A percentile compares a stretch with the other conserved stretches of the same genome.
These are phyloP conservation scores for Alectoria sarmentosa DNA, from an alignment of 495 filamentous ascomycete genomes.

Conservation along the genomic window DNA sequence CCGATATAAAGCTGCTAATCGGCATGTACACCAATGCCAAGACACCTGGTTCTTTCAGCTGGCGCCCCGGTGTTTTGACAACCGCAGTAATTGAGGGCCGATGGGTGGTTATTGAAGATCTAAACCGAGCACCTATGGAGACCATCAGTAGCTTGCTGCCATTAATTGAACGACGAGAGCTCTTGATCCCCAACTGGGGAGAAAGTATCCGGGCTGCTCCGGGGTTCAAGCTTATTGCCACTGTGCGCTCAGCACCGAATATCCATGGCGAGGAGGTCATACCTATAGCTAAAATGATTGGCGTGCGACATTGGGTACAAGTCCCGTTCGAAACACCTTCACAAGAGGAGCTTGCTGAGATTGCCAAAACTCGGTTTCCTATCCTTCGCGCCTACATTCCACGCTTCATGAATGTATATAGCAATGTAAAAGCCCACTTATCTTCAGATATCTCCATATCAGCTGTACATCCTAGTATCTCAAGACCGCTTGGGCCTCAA, in stretches of 20 bases:
- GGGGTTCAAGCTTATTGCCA: constrained; percentile 86
- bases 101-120: constrained; percentile 95
- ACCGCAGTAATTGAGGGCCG: constrained; percentile 88
- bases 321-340: constrained; percentile 60
- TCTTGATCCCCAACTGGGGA: constrained; percentile 78
- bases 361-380: constrained; percentile 62
- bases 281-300: constrained; percentile 55
- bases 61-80: constrained; percentile 90
- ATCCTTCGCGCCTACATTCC: constrained; percentile 60
- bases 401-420: constrained; percentile 69
- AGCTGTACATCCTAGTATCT: constrained; percentile 26
- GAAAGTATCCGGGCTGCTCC: constrained; percentile 74
- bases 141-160: constrained; percentile 87
- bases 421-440: constrained; percentile 37
- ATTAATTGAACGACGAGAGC: constrained; percentile 78
- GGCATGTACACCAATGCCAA: constrained; percentile 85
- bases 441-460: neutral
- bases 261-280: constrained; percentile 59
- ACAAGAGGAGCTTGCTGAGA: constrained; percentile 64
- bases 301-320: constrained; percentile 72
- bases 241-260: constrained; percentile 70
- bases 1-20: constrained; percentile 88
- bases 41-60: constrained; percentile 79
- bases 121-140: constrained; percentile 92
- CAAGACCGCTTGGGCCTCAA: constrained; percentile 60